Base-by-base conservation (phyloP, 192 early-diverging fungal species). In the Gonapodya prolifera region DNA sequence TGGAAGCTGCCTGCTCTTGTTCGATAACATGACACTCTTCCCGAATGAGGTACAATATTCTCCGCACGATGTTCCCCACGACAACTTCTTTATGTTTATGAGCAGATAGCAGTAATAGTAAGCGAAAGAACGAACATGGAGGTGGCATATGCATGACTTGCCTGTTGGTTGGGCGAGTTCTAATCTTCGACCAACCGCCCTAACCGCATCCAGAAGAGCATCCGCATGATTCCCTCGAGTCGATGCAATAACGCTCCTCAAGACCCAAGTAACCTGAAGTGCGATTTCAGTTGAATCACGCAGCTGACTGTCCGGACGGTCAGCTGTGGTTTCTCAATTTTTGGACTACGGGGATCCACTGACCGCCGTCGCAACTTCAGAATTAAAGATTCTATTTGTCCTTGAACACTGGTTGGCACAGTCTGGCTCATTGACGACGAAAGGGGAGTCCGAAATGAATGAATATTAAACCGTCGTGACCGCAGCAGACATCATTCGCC, bases 21-120 rank as follows among this genome's bases (percentile, higher is more conserved):
- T 34, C 70, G n/a, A 82, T 18, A 70, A 80, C 86, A 2, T 77
- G 78, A 77, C 81, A 85, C 83, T 87, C 88, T 78, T 96, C 95
- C 34, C 88, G 86, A 78, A 97, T 94, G n/a, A 96, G 83, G 75
- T 90, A 87, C 61, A 96, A 80, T 1, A 96, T 89, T 35, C 94
- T 87, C 77, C 92, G 90, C 69, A 93, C 88, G 34, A 95, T 95
- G 83, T 95, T 96, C 18, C 90, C 91, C 0, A 95, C 90, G 1
- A 93, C 89, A 34, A 95, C 86, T 81, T 97, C 96, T 83, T 83
- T 79, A 2, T 31, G 33, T 18, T 69, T 80, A 34, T 13, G 1
- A 61, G 45, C 23, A 23, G 45, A 61, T 23, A 61, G 45, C 23
- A 23, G 8, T 8, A 61, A 16, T 23, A n/a, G n/a, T n/a, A n/a